Percentiles rank a stretch among this genome's conserved stretches.
phyloP scores from a whole-genome alignment of 108 stramenopile species.

The Nannochloropsis gaditana region DNA sequence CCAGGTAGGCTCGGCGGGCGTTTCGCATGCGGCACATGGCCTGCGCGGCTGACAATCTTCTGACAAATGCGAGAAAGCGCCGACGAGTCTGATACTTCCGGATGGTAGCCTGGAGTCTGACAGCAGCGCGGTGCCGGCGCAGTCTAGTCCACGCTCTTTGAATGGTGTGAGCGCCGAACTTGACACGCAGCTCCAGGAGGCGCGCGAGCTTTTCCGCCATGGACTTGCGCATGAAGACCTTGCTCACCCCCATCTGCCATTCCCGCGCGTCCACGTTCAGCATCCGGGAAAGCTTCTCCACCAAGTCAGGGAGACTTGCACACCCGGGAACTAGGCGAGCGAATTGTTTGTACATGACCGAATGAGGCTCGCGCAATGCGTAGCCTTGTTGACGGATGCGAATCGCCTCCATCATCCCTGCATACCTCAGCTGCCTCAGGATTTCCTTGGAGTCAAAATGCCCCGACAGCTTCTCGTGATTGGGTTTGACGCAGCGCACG shows the following conservation, averaged over 20 bases:
- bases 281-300: slow-evolving; percentile 25
- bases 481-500: slow-evolving; percentile 60
- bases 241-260: slow-evolving; percentile 43
- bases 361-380: slow-evolving; percentile 34
- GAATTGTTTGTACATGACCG: slow-evolving; percentile 32
- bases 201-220: slow-evolving; percentile 39
- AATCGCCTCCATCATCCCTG: slow-evolving; percentile 98
- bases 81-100: background rate
- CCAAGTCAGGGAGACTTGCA: slow-evolving; percentile 9
- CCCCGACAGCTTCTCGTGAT: slow-evolving; percentile 49
- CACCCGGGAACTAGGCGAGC: slow-evolving; percentile 26
- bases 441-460: slow-evolving; percentile 37
- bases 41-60: slow-evolving; percentile 21
- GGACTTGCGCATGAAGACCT: slow-evolving; percentile 36
- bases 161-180: slow-evolving; percentile 30
- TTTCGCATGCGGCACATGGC: slow-evolving; percentile 5
- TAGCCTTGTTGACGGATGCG: slow-evolving; percentile 76
- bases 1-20: background rate
- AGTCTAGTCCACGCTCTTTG: slow-evolving; percentile 21
- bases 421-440: slow-evolving; percentile 81
- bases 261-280: slow-evolving; percentile 23
- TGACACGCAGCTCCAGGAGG: slow-evolving; percentile 29
- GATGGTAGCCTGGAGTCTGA: background rate
- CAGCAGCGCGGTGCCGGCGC: background rate
- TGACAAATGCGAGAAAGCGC: slow-evolving; percentile 9